Percentiles rank a stretch among this genome's conserved stretches.
phyloP scores from a whole-genome alignment of 2,329 filamentous ascomycete species.

The Magnaporthiopsis rhizophila region DNA sequence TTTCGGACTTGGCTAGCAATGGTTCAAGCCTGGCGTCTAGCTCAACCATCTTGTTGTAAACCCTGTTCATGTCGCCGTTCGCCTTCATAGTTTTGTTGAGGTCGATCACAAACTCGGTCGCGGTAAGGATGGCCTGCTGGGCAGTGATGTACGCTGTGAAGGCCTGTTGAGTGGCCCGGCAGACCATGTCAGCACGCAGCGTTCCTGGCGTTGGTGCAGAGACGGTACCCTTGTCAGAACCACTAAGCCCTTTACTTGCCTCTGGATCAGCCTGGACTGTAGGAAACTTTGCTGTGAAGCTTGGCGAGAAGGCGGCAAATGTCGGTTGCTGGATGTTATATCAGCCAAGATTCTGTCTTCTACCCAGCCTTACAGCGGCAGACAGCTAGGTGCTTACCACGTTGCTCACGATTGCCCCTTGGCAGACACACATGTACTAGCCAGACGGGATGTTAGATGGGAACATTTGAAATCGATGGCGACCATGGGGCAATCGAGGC shows the following conservation, averaged over 20 bases:
- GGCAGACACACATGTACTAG: slow-evolving; percentile 41
- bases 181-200: slow-evolving; percentile 10
- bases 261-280: slow-evolving; percentile 31
- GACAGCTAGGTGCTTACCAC: slow-evolving; percentile 24
- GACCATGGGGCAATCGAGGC: slow-evolving; percentile 9
- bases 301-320: slow-evolving; percentile 33
- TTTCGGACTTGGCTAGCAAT: slow-evolving; percentile 26
- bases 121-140: slow-evolving; percentile 37
- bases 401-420: slow-evolving; percentile 43
- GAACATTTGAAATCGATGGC: background rate
- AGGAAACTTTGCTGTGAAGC: slow-evolving; percentile 36
- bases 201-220: background rate
- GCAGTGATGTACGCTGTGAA: slow-evolving; percentile 36
- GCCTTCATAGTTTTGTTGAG: slow-evolving; percentile 33
- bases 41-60: slow-evolving; percentile 33
- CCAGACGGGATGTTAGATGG: slow-evolving; percentile 20
- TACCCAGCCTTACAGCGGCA: background rate
- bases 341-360: slow-evolving; percentile 1
- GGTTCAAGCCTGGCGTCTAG: slow-evolving; percentile 30
- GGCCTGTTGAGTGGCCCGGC: slow-evolving; percentile 21
- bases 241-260: slow-evolving; percentile 18
- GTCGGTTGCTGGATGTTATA: slow-evolving; percentile 27
- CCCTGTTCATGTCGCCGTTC: slow-evolving; percentile 28
- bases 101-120: slow-evolving; percentile 40
- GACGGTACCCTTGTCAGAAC: background rate